Evolutionary conservation across 2,329 filamentous ascomycete species (phyloP).

Genomic region (Aspergillus quadrilineatus): DNA sequence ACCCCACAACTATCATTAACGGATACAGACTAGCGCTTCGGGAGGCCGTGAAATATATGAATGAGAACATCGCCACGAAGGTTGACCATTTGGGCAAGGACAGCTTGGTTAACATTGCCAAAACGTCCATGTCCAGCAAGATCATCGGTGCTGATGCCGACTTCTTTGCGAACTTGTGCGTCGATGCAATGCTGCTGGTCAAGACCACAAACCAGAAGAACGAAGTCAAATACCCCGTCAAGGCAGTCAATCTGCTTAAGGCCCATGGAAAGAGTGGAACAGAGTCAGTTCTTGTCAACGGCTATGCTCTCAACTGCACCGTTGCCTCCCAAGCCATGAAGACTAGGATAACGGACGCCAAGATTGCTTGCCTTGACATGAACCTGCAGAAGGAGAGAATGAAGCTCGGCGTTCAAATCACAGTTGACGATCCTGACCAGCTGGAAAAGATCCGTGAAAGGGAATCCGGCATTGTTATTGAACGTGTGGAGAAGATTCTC

Average conservation of each 20-base stretch:
- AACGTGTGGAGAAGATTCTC: slow-evolving; percentile 94
- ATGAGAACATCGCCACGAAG: slow-evolving; percentile 95
- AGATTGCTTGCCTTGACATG: slow-evolving; percentile 96
- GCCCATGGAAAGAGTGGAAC: slow-evolving; percentile 89
- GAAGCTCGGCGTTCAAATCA: slow-evolving; percentile 98
- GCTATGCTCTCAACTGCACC: slow-evolving; percentile 97
- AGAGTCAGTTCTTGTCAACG: slow-evolving; percentile 89
- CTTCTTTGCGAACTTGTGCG: slow-evolving; percentile 96
- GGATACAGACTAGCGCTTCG: slow-evolving; percentile 93
- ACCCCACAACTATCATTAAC: slow-evolving; percentile 98
- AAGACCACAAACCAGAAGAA: slow-evolving; percentile 87
- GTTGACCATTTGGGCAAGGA: slow-evolving; percentile 89
- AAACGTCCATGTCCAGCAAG: slow-evolving; percentile 99
- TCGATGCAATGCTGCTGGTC: slow-evolving; percentile 92
- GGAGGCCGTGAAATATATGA: slow-evolving; percentile 98
- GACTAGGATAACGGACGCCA: slow-evolving; percentile 86
- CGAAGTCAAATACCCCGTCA: slow-evolving; percentile 96
- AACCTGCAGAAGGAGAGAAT: slow-evolving; percentile 98
- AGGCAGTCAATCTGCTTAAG: slow-evolving; percentile 98
- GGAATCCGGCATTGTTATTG: slow-evolving; percentile 88
- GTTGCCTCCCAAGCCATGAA: slow-evolving; percentile 98
- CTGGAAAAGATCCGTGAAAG: slow-evolving; percentile 94
- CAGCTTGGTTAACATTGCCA: slow-evolving; percentile 89
- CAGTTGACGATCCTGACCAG: slow-evolving; percentile 94
- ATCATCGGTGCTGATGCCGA: slow-evolving; percentile 94